These are phyloP conservation scores for Lachnellula suecica DNA, from an alignment of 2,329 filamentous ascomycete genomes.

Conservation along the genomic window DNA sequence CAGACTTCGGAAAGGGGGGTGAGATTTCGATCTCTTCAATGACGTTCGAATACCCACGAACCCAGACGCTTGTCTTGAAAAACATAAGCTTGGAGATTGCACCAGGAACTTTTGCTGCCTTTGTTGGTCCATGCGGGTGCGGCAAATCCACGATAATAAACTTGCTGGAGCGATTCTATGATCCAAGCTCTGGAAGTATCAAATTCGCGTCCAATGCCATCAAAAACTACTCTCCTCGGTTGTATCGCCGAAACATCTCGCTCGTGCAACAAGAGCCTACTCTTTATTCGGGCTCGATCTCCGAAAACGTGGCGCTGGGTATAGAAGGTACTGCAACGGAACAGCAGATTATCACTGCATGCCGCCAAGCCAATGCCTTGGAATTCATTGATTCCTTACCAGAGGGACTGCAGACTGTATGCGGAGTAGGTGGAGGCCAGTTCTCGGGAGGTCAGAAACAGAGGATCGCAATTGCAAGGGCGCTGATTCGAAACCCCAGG, in stretches of 20 bases:
- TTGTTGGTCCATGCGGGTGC: constrained; percentile 89
- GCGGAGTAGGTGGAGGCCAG: constrained; percentile 43
- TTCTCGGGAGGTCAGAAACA: constrained; percentile 55
- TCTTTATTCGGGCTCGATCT: constrained; percentile 65
- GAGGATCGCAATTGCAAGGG: constrained; percentile 52
- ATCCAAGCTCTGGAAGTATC: constrained; percentile 49
- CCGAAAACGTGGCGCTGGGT: constrained; percentile 68
- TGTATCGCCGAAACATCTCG: constrained; percentile 62
- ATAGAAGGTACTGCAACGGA: constrained; percentile 44
- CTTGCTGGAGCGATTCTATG: constrained; percentile 89
- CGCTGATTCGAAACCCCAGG: constrained; percentile 48
- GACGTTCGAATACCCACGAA: too few species aligned
- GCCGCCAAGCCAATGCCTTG: constrained; percentile 47
- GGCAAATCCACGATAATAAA: constrained; percentile 70
- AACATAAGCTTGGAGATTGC: constrained; percentile 69
- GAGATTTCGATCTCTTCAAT: too few species aligned
- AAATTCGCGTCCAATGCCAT: constrained; percentile 44
- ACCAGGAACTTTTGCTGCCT: constrained; percentile 82
- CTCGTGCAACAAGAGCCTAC: constrained; percentile 73
- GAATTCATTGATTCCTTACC: constrained; percentile 51
- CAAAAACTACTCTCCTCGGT: constrained; percentile 52
- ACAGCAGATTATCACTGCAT: constrained; percentile 42
- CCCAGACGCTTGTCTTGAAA: constrained; percentile 83
- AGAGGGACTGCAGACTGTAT: constrained; percentile 45
- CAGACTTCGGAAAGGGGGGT: too few species aligned